These are phyloP conservation scores for Monosporascus cannonballus DNA, from an alignment of 2,329 filamentous ascomycete genomes.

Conservation along the genomic window DNA sequence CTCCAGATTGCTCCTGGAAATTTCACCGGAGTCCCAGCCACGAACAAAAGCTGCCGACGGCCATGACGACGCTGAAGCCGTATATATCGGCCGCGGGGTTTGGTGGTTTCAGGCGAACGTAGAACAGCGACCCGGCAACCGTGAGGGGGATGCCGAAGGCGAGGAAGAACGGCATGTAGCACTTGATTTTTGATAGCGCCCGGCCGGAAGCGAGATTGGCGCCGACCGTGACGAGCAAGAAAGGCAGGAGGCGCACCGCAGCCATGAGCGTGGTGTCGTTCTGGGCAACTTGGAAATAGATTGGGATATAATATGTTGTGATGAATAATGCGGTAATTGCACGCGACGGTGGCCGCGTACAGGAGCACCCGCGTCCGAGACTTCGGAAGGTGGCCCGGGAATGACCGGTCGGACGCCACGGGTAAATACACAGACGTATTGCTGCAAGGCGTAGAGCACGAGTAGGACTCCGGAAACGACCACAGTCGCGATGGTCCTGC, in stretches of 20 bases:
- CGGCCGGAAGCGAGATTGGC: constrained; percentile 28
- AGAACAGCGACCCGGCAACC: constrained; percentile 21
- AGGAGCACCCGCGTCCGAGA: constrained; percentile 34
- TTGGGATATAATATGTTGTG: constrained; percentile 42
- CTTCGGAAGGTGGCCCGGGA: constrained; percentile 38
- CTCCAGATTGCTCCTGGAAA: too few species aligned
- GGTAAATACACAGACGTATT: constrained; percentile 35
- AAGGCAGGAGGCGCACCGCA: constrained; percentile 34
- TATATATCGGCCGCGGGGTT: constrained; percentile 22
- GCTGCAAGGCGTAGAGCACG: constrained; percentile 35
- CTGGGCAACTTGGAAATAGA: constrained; percentile 44
- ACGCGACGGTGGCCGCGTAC: constrained; percentile 29
- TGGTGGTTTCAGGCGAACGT: constrained; percentile 14
- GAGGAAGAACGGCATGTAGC: constrained; percentile 30
- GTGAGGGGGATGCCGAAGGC: constrained; percentile 23
- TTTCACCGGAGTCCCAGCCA: too few species aligned
- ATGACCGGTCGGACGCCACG: constrained; percentile 29
- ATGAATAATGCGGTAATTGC: constrained; percentile 29
- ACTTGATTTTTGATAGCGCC: constrained; percentile 24
- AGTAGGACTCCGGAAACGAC: constrained; percentile 36
- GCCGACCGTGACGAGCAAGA: constrained; percentile 28
- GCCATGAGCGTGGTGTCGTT: constrained; percentile 33
- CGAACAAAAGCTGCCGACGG: background rate
- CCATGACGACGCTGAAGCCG: constrained; percentile 28
- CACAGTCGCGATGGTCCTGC: constrained; percentile 38